These are phyloP conservation scores for Ceratobasidium sp. DNA, from an alignment of 1,284 basidiomycete genomes.

Conservation along the genomic window DNA sequence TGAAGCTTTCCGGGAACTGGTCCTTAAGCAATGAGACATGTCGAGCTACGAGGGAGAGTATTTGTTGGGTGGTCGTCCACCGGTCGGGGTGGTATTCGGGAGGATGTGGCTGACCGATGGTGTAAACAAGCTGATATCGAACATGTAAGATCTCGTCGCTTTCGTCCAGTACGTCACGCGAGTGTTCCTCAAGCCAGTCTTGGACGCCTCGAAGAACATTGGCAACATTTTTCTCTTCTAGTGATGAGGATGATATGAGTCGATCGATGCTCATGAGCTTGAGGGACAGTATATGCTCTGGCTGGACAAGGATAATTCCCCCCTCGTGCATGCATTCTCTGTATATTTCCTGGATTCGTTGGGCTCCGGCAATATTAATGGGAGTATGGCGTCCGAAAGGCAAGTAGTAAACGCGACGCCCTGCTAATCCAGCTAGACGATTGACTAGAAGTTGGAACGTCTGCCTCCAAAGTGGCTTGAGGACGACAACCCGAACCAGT, in stretches of 20 bases:
- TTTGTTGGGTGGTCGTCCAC: slow-evolving; percentile 60
- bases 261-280: slow-evolving; percentile 59
- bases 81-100: slow-evolving; percentile 61
- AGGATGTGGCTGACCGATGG: slow-evolving; percentile 54
- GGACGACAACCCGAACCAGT: slow-evolving; percentile 61
- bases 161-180: slow-evolving; percentile 64
- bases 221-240: slow-evolving; percentile 30
- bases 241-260: slow-evolving; percentile 43
- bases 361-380: slow-evolving; percentile 45
- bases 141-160: slow-evolving; percentile 65
- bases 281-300: slow-evolving; percentile 65
- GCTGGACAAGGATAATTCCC: slow-evolving; percentile 62
- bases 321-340: slow-evolving; percentile 55
- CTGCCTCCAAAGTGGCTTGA: slow-evolving; percentile 58
- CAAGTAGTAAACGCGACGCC: slow-evolving; percentile 61
- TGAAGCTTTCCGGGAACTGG: slow-evolving; percentile 46
- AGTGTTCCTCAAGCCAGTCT: slow-evolving; percentile 54
- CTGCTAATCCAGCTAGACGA: slow-evolving; percentile 58
- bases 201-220: slow-evolving; percentile 50
- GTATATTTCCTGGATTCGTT: slow-evolving; percentile 53
- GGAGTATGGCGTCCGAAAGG: slow-evolving; percentile 61
- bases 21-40: slow-evolving; percentile 43
- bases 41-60: slow-evolving; percentile 52
- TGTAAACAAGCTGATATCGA: slow-evolving; percentile 63
- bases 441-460: slow-evolving; percentile 63